Base-by-base conservation (phyloP, 208 protist species). In the Giardia duodenalis region DNA sequence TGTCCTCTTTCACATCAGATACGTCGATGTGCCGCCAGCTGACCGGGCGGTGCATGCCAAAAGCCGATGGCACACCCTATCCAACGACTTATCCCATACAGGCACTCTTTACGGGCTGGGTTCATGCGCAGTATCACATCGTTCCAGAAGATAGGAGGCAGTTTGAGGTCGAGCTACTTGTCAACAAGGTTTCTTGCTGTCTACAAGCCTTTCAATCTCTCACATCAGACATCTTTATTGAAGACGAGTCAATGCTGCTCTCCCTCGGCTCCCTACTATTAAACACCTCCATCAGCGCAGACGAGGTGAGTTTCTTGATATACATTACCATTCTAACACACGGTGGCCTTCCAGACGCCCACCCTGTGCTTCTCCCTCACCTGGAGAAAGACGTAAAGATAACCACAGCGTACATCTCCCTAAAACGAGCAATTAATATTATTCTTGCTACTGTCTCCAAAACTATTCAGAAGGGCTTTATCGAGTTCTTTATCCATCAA, bases 261-360 rank as follows among this genome's bases (percentile, higher is more conserved):
- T 47, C 88, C 2, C 10, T 91, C 10, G 88, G 88, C 0, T 0
- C n/a, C n/a, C 1, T 91, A 47, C n/a, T 91, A 30, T n/a, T 91
- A 2, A 91, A 91, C 47, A 2, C n/a, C 2, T n/a, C 88, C 10
- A 48, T 91, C 2, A 91, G 1, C 47, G 45, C 88, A 30, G 88
- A 91, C 47, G 88, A 91, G 44, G 2, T 91, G n/a, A 4, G 43
- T 43, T 91, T 91, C 45, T 67, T 91, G n/a, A 2, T 91, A 91
- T 91, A 47, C 47, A 2, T 2, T n/a, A 42, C n/a, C 43, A 30
- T 47, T 2, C 44, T 91, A 48, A n/a, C 43, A n/a, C 2, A 47
- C 4, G 88, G 88, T 30, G 88, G 88, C 45, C 42, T 91, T 76
- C 57, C 57, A 76, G 57, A 76, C 57, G 57, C 57, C 19, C 30